Conservation (phyloP, 2,329 filamentous ascomycete species). For the Ceratocystis lukuohia region DNA sequence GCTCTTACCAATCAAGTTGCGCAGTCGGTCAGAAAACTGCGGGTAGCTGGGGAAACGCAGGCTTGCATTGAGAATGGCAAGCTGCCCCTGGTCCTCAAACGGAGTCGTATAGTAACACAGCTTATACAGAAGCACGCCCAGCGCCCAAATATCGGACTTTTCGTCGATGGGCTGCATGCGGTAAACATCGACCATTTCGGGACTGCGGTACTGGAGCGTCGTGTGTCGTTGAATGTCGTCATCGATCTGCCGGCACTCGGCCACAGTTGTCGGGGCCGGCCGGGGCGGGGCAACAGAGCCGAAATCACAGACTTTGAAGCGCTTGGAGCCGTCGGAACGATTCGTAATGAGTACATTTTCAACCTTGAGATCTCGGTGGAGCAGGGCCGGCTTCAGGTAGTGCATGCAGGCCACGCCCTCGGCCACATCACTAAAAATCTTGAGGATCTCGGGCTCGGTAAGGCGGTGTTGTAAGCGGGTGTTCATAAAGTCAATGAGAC, state of each 20-base stretch:
- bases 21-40: constrained; percentile 75
- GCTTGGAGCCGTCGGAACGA: constrained; percentile 46
- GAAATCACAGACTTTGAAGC: constrained; percentile 97
- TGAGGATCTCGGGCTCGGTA: constrained; percentile 92
- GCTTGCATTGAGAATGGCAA: constrained; percentile 90
- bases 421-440: constrained; percentile 91
- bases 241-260: constrained; percentile 83
- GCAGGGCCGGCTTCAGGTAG: constrained; percentile 82
- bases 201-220: constrained; percentile 91
- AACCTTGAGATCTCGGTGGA: constrained; percentile 93
- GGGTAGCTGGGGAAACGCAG: constrained; percentile 86
- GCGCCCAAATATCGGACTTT: constrained; percentile 96
- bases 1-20: constrained; percentile 66
- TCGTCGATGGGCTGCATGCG: constrained; percentile 92
- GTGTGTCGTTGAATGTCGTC: constrained; percentile 96
- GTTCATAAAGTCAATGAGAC: constrained; percentile 99
- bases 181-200: constrained; percentile 98
- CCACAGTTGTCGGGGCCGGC: constrained; percentile 71
- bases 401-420: constrained; percentile 98
- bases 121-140: constrained; percentile 93
- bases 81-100: constrained; percentile 93
- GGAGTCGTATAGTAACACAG: constrained; percentile 98
- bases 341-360: constrained; percentile 85
- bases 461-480: constrained; percentile 89
- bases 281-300: constrained; percentile 76